Evolutionary conservation across 768 basidiomycete genomes (phyloP).

Genomic region (Lactarius vividus): DNA sequence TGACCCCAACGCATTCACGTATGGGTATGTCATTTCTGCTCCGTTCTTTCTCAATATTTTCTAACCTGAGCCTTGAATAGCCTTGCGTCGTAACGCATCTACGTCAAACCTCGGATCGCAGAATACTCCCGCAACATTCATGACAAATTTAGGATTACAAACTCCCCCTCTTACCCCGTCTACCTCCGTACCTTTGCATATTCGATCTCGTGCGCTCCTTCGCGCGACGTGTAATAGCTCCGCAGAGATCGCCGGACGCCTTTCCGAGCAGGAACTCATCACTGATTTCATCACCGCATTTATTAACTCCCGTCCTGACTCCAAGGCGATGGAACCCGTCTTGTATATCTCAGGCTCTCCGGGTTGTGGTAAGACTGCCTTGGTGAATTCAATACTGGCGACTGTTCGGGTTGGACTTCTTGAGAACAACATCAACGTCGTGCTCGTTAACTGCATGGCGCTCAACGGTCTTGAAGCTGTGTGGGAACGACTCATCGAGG

Average conservation of each 20-base stretch:
- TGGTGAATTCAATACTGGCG: constrained; percentile 65
- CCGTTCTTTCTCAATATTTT: not conserved
- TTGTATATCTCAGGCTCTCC: constrained; percentile 92
- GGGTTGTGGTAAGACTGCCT: constrained; percentile 89
- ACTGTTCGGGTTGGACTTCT: constrained; percentile 36
- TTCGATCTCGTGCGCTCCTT: constrained; percentile 65
- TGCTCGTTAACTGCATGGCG: constrained; percentile 80
- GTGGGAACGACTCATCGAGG: constrained; percentile 67
- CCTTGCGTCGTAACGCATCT: constrained; percentile 48
- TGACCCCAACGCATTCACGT: constrained; percentile 44
- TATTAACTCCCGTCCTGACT: constrained; percentile 35
- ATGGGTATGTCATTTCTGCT: constrained; percentile 39
- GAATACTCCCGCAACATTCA: constrained; percentile 44
- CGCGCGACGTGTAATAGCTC: constrained; percentile 65
- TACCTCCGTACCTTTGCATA: constrained; percentile 45
- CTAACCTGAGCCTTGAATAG: constrained; percentile 34
- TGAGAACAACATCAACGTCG: constrained; percentile 44
- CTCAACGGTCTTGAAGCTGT: constrained; percentile 62
- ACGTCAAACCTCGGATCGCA: constrained; percentile 41
- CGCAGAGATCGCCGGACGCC: constrained; percentile 63
- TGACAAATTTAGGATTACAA: constrained; percentile 44
- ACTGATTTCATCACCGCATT: constrained; percentile 58
- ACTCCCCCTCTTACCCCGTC: constrained; percentile 67
- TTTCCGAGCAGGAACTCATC: constrained; percentile 57
- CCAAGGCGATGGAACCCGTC: constrained; percentile 38